Conservation (phyloP, 176 grass and related monocot genomes). For the Zea mays region DNA sequence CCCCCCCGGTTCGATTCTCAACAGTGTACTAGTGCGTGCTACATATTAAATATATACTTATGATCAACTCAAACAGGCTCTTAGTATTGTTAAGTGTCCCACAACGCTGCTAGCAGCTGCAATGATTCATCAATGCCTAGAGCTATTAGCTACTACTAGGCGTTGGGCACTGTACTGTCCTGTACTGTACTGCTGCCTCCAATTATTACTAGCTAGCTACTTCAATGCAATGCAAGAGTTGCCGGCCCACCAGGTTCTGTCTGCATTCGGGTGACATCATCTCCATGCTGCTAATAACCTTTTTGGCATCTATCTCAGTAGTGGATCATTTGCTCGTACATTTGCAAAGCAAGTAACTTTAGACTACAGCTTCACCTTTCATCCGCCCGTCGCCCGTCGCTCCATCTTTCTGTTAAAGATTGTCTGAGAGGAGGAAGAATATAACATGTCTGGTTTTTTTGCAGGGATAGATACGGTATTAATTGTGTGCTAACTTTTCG, state of each 20-base stretch:
- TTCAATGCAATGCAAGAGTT: neutral
- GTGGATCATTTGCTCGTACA: slow-evolving; percentile 20
- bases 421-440: neutral
- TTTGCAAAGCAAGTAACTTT: slow-evolving; percentile 23
- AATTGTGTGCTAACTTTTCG: neutral
- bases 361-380: slow-evolving; percentile 2
- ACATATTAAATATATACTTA: neutral
- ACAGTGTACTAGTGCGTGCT: neutral
- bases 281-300: neutral
- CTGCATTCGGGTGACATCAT: slow-evolving; percentile 43
- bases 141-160: too few relatives aligned
- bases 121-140: slow-evolving; percentile 12
- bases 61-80: neutral
- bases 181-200: neutral
- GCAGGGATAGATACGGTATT: neutral
- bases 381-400: neutral
- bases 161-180: neutral
- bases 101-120: slow-evolving; percentile 3
- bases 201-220: slow-evolving; percentile 25
- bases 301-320: neutral
- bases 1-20: neutral
- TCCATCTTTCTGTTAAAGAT: slow-evolving; percentile 15
- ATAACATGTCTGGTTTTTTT: neutral
- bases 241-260: neutral
- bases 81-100: neutral